Evolutionary conservation across 2,329 filamentous ascomycete species (phyloP), one percentile per base, ranked within the genome.

Genomic region (Trichoderma endophyticum): DNA sequence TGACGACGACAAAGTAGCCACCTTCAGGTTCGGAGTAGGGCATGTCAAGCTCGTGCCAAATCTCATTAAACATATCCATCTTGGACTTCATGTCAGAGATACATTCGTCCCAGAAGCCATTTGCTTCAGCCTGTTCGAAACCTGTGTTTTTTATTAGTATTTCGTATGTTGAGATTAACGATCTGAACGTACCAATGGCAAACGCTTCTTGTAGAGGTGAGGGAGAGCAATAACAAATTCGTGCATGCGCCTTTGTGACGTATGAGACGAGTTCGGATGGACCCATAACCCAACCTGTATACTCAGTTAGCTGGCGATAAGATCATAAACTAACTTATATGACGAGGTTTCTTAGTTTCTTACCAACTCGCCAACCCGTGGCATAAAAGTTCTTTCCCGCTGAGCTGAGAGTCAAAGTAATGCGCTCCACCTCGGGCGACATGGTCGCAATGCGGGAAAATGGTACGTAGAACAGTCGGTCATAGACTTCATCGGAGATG

Each of bases 371-470:
- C 64, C 64, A 66, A 18, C 64, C 64, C 1, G 64, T 66, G 30
- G 64, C 64, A 36, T 66, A 66, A 56, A 66, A 66, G 48, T 66
- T 66, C 64, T 66, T 66, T 28, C 64, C 64, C 15, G 64, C 64
- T 2, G 64, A 66, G 18, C 64, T 66, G 8, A 66, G 64, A 4
- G 64, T 66, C 4, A 66, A 36, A 21, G 64, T 66, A 34, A 66
- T 56, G 18, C 32, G 30, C 21, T 66, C 64, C 26, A 57, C 64
- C 30, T 66, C 64, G 4, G 63, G 64, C 6, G 64, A 66, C 32
- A 66, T 12, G 32, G 64, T 66, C 3, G 64, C 64, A 39, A 66
- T 66, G 30, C 64, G 64, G 21, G 64, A 56, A 28, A 66, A 66
- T 5, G 64, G 64, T 14, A 66, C 64, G 6, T 66, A 66, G 6